A percentile compares a stretch with the other conserved stretches of the same genome.
phyloP scores from a whole-genome alignment of 2,329 filamentous ascomycete genomes.

The Fusarium sp. region DNA sequence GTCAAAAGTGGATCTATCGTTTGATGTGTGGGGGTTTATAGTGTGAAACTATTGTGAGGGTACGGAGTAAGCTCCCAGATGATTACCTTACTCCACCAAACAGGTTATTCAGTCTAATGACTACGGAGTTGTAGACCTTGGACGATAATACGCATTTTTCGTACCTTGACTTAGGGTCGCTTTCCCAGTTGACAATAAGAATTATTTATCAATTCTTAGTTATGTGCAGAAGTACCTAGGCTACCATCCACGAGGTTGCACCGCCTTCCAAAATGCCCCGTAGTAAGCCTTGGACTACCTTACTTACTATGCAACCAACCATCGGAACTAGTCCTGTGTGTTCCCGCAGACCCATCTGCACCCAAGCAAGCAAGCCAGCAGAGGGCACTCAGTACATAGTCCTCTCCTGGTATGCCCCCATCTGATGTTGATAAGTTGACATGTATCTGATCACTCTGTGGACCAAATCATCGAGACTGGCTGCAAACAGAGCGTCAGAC shows the following conservation, averaged over 20 bases:
- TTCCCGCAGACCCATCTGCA: not conserved
- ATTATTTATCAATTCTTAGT: not conserved
- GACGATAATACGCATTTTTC: not conserved
- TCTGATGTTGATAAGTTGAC: not conserved
- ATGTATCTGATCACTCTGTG: slow-evolving; percentile 3
- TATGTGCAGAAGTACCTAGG: not conserved
- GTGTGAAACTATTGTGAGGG: not conserved
- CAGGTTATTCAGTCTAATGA: not conserved
- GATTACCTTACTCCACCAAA: not conserved
- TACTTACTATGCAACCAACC: not conserved
- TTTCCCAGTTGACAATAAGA: not conserved
- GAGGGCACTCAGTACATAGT: not conserved
- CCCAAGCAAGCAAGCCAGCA: not conserved
- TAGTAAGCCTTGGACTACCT: slow-evolving; percentile 8
- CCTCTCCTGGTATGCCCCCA: not conserved
- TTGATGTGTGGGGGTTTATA: not conserved
- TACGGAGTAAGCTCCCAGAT: not conserved
- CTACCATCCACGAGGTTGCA: not conserved
- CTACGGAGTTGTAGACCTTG: not conserved
- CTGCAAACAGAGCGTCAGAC: slow-evolving; percentile 7
- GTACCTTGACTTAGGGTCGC: not conserved
- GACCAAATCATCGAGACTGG: slow-evolving; percentile 1
- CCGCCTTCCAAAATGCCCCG: slow-evolving; percentile 8
- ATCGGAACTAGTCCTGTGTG: not conserved
- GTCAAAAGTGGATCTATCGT: not conserved